Percentiles rank a stretch among this genome's conserved stretches.
Conservation (phyloP, 352 stramenopile genomes). For the Pythium aquatile region DNA sequence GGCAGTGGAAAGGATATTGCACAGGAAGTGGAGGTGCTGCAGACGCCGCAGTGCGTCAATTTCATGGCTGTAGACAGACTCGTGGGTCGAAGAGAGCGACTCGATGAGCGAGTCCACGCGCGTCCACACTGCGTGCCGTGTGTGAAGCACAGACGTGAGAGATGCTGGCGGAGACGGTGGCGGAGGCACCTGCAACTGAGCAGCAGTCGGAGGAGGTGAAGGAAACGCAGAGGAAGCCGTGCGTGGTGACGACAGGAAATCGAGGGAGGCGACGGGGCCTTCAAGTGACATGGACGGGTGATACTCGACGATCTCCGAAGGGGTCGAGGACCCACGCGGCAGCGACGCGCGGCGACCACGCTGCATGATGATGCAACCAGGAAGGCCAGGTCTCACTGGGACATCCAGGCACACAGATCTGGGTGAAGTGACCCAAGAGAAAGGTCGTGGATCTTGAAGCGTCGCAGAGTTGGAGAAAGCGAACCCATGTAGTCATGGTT, state of each 20-base stretch:
- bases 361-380: constrained; percentile 3
- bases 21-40: constrained; percentile 56
- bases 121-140: constrained; percentile 10
- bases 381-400: not conserved
- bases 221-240: not conserved
- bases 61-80: constrained; percentile 35
- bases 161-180: not conserved
- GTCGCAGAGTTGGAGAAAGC: not conserved
- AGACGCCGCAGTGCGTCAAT: constrained; percentile 41
- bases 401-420: too few relatives aligned
- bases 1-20: constrained; percentile 51
- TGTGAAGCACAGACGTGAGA: constrained; percentile 10
- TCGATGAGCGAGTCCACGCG: constrained; percentile 31
- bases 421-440: not conserved
- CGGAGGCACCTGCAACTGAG: not conserved
- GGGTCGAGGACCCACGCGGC: constrained; percentile 2
- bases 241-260: constrained; percentile 26
- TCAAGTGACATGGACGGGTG: constrained; percentile 72
- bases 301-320: constrained; percentile 44
- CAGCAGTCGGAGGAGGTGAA: not conserved
- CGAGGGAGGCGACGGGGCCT: constrained; percentile 27
- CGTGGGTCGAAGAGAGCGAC: constrained; percentile 24
- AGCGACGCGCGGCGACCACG: constrained; percentile 10
- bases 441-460: constrained; percentile 6
- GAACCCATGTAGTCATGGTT: not conserved